Conservation (phyloP, 202 grass and related monocot species). For the Schoenoplectus triqueter region DNA sequence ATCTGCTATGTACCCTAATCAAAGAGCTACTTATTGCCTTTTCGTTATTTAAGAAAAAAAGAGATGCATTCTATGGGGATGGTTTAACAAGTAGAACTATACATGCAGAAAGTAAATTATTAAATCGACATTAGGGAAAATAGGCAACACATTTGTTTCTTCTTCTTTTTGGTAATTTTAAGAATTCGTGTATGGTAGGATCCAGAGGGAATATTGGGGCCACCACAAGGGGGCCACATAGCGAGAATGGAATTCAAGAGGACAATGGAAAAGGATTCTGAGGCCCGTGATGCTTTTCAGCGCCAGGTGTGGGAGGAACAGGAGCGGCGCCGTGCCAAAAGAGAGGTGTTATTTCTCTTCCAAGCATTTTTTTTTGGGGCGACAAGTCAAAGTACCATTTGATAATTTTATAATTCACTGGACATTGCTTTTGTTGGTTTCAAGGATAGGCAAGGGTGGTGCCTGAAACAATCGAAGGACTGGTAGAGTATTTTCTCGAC, state of each 20-base stretch:
- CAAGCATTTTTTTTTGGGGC: not conserved
- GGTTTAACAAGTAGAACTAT: not conserved
- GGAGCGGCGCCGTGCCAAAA: constrained; percentile 61
- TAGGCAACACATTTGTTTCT: not conserved
- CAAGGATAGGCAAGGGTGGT: constrained; percentile 56
- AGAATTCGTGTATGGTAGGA: constrained; percentile 43
- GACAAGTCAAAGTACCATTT: constrained; percentile 2
- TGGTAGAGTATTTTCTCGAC: constrained; percentile 92
- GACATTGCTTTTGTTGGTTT: not conserved
- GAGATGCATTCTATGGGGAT: not conserved
- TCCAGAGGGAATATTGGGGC: constrained; percentile 70
- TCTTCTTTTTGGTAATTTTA: not conserved
- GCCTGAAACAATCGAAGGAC: constrained; percentile 69
- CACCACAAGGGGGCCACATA: constrained; percentile 75
- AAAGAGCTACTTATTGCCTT: not conserved
- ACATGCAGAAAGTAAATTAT: not conserved
- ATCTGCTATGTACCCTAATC: not conserved
- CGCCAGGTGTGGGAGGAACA: constrained; percentile 76
- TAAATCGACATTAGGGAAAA: too few relatives aligned
- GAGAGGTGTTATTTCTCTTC: constrained; percentile 49
- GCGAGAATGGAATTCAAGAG: constrained; percentile 68
- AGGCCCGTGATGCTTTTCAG: constrained; percentile 59
- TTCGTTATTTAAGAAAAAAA: not conserved
- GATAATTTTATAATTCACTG: not conserved
- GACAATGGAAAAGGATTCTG: constrained; percentile 68